Evolutionary conservation across 2,329 filamentous ascomycete genomes (phyloP), one percentile per base, ranked within the genome.

Genomic region (Penicillium expansum): DNA sequence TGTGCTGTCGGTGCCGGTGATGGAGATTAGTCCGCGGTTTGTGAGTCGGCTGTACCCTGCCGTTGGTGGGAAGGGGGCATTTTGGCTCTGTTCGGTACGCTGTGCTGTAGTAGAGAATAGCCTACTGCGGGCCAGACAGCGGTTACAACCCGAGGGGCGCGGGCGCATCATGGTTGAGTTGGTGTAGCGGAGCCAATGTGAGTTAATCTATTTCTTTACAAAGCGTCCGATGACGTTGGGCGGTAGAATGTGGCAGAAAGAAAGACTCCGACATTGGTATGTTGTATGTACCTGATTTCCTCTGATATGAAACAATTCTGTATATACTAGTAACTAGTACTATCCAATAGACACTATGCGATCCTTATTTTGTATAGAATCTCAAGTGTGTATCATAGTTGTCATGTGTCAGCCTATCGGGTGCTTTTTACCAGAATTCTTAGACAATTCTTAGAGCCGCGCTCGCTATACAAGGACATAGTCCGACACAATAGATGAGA

Each of bases 1-100:
- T 45, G 88, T 83, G 32, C 91, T 86, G 68, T 97, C 93, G 4
- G 81, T 81, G 3, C 94, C 94, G 16, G 86, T 83, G 60, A 97
- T 79, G 39, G 87, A 88, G 64, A 99, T 86, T 43, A 97, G 82
- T 51, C 86, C 85, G 48, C 94, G 89, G 62, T 88, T 87, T n/a
- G 84, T 77, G 60, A 97, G 75, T 43, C 68, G 70, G 57, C 80
- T 75, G 65, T 80, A 78, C 52, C 81, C 81, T 24, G 79, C 71
- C 38, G 70, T 47, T 18, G 76, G 77, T 32, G 75, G 74, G 29
- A 63, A 38, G 22, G 74, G 70, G 16, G 74, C 72, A 67, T 67
- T 63, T 39, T 63, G 60, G 24, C 37, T 30, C 24, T 41, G 39
- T 33, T 60, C 45, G 2, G 54, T 18, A 48, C 57, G 61, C 55